Base-by-base conservation (phyloP, 495 filamentous ascomycete genomes). In the Aspergillus panamensis region DNA sequence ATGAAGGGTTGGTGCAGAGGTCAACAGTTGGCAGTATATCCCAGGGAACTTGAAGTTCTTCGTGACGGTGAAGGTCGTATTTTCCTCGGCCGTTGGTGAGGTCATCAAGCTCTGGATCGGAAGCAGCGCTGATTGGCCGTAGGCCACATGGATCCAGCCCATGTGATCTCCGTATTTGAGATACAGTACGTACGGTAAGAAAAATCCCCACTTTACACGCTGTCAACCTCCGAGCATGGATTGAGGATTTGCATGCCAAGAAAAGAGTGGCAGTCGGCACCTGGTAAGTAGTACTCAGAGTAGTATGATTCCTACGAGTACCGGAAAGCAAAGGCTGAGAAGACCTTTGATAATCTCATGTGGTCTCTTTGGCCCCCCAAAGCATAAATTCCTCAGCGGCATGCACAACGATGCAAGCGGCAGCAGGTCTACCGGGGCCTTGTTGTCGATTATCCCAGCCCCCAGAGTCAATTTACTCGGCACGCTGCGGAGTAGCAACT, bases 1-100 rank as follows among this genome's bases (percentile, higher is more conserved):
- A 16, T 16, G 12, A 40, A 8, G 13, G 37, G 37, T 21, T 17
- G 42, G 20, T 45, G 42, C 17, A 5, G 17, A 45, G 17, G 20
- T 19, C 3, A 45, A 6, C 9, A 20, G 16, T 10, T 21, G 7
- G 19, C 42, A 10, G 10, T n/a, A 3, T 8, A 13, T 39, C 6
- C 10, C 35, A 39, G 10, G 8, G 35, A 10, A 8, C 14, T 39
- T 35, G 1, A 8, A 13, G 33, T 8, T 13, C 3, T 39, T 39
- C 8, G 3, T 39, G 35, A 39, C 16, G 35, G 10, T 39, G 10
- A n/a, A 44, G 42, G 42, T 45, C 6, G 42, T 45, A 48, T 48
- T 48, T 55, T 48, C 43, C 53, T 32, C 32, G 21, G 40, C 13
- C 7, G 32, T 51, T 57, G 57, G 57, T 64, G 62, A 64, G 51